Evolutionary conservation across 108 stramenopile species (phyloP), one percentile per base, ranked within the genome.

Genomic region (Pseudonitzschia delicatissima): DNA sequence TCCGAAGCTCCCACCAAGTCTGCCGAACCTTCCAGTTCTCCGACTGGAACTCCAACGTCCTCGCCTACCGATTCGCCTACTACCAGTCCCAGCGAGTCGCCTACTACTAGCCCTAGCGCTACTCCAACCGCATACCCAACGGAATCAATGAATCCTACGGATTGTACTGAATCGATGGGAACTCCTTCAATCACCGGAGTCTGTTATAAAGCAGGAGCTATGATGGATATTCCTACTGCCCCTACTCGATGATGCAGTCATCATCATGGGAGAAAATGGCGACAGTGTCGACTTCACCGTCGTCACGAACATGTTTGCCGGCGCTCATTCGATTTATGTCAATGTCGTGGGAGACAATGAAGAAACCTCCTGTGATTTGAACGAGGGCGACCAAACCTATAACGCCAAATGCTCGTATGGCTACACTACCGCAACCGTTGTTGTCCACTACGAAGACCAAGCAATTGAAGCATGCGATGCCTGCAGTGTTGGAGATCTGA

Each of bases 151-250:
- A 17, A 37, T 17, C 68, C 68, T 17, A 61, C 68, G 0, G 40
- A 21, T n/a, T 37, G 58, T 27, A 25, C 29, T n/a, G 33, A 29
- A 8, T 12, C 45, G 11, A 31, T n/a, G n/a, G n/a, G n/a, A n/a
- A n/a, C n/a, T n/a, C n/a, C n/a, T n/a, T n/a, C n/a, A 27, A 34
- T 59, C 68, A 18, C 40, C 68, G 5, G 23, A 29, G 28, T 59
- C 15, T 27, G 44, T 59, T 35, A 32, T 44, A 13, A 15, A 29
- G 58, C 23, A 47, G 40, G 11, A 35, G n/a, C 13, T 21, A 23
- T 26, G 40, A 29, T 34, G 44, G 45, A 6, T 7, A 21, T 39
- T 37, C 29, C 20, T 31, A 45, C 12, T 42, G 39, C 33, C 13
- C 59, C 29, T 2, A 11, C n/a, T 45, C 45, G 7, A 72, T 50